Percentiles rank a stretch among this genome's conserved stretches.
These are phyloP conservation scores for Baudoinia panamericana DNA, from an alignment of 495 filamentous ascomycete genomes.

Conservation along the genomic window DNA sequence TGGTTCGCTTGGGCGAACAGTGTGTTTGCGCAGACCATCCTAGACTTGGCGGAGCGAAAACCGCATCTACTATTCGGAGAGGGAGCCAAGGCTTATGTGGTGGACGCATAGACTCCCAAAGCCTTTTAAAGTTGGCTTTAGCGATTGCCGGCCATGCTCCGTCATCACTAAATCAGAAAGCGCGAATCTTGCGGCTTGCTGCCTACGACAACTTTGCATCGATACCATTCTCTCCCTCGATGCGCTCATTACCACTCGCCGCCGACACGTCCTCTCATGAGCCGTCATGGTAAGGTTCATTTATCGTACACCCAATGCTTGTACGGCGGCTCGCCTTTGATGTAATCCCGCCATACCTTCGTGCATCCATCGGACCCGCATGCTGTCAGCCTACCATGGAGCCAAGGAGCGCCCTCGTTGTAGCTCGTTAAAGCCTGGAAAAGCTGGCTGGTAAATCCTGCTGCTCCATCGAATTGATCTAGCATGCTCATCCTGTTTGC, in stretches of 20 bases:
- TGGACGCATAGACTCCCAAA: too few species aligned
- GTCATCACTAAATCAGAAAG: background rate
- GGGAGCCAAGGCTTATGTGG: slow-evolving; percentile 15
- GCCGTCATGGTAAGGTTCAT: too few species aligned
- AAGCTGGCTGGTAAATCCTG: too few species aligned
- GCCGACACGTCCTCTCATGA: background rate
- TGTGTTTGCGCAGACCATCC: slow-evolving; percentile 84
- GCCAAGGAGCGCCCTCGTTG: too few species aligned
- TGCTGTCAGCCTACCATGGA: background rate
- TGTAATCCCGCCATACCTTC: background rate
- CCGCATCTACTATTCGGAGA: slow-evolving; percentile 76
- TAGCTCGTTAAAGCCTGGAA: too few species aligned
- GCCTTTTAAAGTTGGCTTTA: too few species aligned
- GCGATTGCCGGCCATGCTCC: too few species aligned
- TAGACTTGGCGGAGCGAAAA: slow-evolving; percentile 75
- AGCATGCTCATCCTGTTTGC: background rate
- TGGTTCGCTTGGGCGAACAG: slow-evolving; percentile 99
- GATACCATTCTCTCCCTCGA: background rate
- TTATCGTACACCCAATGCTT: too few species aligned
- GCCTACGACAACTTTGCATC: background rate
- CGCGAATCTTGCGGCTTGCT: background rate
- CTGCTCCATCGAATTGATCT: background rate
- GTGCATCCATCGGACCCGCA: background rate
- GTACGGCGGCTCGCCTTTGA: too few species aligned
- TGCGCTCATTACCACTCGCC: background rate